phyloP scores from a whole-genome alignment of 2,329 filamentous ascomycete genomes.

The Stromatinia cepivora region DNA sequence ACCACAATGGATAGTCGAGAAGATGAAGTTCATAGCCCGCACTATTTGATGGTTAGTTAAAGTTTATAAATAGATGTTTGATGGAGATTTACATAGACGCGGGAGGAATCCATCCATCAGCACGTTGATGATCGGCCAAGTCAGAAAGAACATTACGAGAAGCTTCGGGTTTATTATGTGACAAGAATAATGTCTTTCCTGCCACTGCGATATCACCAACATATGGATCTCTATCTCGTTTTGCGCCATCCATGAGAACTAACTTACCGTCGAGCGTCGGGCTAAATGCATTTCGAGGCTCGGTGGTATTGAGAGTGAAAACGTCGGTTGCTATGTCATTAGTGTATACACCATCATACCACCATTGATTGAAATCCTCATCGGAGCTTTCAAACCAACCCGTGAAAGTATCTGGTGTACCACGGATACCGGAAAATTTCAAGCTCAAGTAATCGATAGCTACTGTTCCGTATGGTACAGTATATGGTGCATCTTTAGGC shows the following conservation, averaged over 20 bases:
- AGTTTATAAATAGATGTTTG: too few relatives aligned
- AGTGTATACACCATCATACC: constrained; percentile 55
- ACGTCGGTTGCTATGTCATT: constrained; percentile 51
- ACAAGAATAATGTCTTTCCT: constrained; percentile 50
- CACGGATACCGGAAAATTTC: constrained; percentile 48
- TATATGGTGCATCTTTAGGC: constrained; percentile 47
- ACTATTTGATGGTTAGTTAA: constrained; percentile 32
- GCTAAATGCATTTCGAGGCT: constrained; percentile 49
- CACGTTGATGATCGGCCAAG: constrained; percentile 50
- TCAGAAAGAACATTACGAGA: constrained; percentile 52
- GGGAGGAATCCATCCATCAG: constrained; percentile 55
- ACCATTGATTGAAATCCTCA: constrained; percentile 50
- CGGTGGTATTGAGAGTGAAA: constrained; percentile 51
- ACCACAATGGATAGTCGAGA: constrained; percentile 56
- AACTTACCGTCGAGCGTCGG: constrained; percentile 48
- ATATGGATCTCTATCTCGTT: constrained; percentile 55
- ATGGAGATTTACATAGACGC: constrained; percentile 48
- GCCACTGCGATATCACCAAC: constrained; percentile 54
- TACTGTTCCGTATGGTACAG: constrained; percentile 46
- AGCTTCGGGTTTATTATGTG: constrained; percentile 46
- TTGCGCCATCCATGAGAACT: constrained; percentile 53
- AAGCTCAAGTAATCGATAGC: constrained; percentile 47
- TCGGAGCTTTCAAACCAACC: constrained; percentile 57
- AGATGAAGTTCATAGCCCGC: constrained; percentile 50
- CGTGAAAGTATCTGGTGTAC: constrained; percentile 50